Base-by-base conservation (phyloP, 495 filamentous ascomycete species). In the Margaritispora aquatica region DNA sequence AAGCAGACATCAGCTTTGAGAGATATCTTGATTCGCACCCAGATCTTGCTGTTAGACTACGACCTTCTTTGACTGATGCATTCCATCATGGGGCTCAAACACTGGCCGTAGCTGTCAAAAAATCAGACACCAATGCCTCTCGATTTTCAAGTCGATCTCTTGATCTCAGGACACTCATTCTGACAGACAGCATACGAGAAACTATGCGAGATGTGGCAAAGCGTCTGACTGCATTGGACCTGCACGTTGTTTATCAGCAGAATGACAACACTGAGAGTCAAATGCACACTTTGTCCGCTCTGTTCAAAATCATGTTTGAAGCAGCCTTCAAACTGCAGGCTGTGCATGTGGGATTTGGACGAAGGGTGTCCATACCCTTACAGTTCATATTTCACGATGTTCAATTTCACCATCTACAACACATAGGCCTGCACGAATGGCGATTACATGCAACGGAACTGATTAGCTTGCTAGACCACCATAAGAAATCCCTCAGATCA, bases 371-470 rank as follows among this genome's bases (percentile, higher is more conserved):
- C 44, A 60, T 71, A 5, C 85, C 87, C 3, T 66, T 90, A 1
- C 74, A 75, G 54, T 70, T 75, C 0, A 71, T 90, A 15, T 87
- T 90, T 65, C 85, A 88, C 59, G 64, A 77, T 49, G 72, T 87
- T 1, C 75, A 76, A 19, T 87, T 84, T 82, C 77, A 80, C 48
- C 78, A 78, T 2, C 74, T 89, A 1, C 74, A 80, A 31, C 82
- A 83, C 1, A 78, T 90, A 50, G 84, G 85, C 20, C 77, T 90
- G 31, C 80, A 86, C 63, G 76, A 77, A 26, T 89, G 87, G 87
- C 73, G 75, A 23, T 69, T 90, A 3, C 59, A 77, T 26, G 77
- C 80, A 0, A 70, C 79, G 0, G 87, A 89, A 64, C 80, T 89
- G 17, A 80, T 85, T 51, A 63, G 68, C 1, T 67, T 90, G 0